Base-by-base conservation (phyloP, 371 early-diverging fungal species). In the Saksenaea vasiformis region DNA sequence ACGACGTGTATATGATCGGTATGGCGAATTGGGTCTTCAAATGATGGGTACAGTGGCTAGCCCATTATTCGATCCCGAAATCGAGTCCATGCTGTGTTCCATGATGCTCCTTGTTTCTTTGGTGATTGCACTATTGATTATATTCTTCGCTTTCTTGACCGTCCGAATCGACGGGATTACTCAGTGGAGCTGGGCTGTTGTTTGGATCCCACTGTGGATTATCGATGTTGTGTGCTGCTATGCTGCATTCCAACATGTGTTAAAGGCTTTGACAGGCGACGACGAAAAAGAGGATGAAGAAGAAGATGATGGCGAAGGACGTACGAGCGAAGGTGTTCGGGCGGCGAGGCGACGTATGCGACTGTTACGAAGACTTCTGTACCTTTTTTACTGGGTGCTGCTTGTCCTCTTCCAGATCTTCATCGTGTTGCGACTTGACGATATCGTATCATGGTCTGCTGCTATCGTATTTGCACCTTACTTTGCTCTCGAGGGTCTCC, bases 181-280 rank as follows among this genome's bases (percentile, higher is more conserved):
- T 11, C 43, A 59, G 34, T 95, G 94, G 94, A 74, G 79, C 5
- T 95, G 88, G 79, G 63, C 73, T 7, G 80, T 85, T 1, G 91
- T 94, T 0, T 94, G 93, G 77, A 84, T 84, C 38, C 97, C 97
- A 4, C 76, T 93, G 26, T 95, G 93, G 90, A 79, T 92, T 22
- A 72, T 89, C 26, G 85, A 92, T 64, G 62, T 70, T 1, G 39
- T 86, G 22, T 61, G 82, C 7, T 66, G 70, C 54, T 59, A 67
- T 68, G 24, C 51, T 73, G 47, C 68, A 26, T 14, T 66, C 26
- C 68, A 71, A 14, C 66, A 69, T 35, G 22, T 73, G 13, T 17
- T 65, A 72, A 61, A 61, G 37, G 26, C 31, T 10, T 27, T 38
- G 13, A 57, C 62, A 27, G 54, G 59, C n/a, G 57, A 68, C 11